phyloP scores from a whole-genome alignment of 192 early-diverging fungal species.

The Thoreauomyces humboldtii region DNA sequence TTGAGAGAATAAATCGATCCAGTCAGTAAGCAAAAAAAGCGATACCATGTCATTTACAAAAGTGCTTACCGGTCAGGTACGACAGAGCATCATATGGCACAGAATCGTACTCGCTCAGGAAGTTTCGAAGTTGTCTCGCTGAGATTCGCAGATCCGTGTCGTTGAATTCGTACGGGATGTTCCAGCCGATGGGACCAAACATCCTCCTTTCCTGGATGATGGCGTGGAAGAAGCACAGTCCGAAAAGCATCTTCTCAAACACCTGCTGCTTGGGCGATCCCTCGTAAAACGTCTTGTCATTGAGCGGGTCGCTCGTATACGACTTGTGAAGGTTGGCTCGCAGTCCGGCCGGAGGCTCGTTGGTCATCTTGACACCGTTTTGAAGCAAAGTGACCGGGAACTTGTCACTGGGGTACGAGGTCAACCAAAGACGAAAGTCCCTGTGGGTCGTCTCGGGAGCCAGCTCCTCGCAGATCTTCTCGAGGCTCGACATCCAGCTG shows the following conservation, averaged over 20 bases:
- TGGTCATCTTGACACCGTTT: conserved; percentile 67
- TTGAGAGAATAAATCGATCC: neutral
- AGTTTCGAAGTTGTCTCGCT: conserved; percentile 58
- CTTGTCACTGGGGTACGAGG: conserved; percentile 57
- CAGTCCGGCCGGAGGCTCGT: conserved; percentile 56
- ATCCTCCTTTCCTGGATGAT: conserved; percentile 58
- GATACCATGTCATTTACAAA: neutral
- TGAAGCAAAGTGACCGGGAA: conserved; percentile 59
- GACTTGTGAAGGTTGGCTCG: conserved; percentile 52
- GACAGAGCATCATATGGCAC: conserved; percentile 54
- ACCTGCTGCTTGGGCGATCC: conserved; percentile 51
- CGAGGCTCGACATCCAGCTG: conserved; percentile 61
- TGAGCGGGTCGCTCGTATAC: conserved; percentile 55
- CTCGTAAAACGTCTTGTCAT: conserved; percentile 61
- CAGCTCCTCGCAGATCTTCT: conserved; percentile 63
- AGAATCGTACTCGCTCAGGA: conserved; percentile 56
- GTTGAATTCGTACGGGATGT: conserved; percentile 66
- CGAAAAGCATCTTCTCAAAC: conserved; percentile 57
- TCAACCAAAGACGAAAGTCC: conserved; percentile 57
- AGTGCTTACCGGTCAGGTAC: conserved; percentile 58
- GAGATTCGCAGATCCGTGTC: conserved; percentile 63
- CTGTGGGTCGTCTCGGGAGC: conserved; percentile 50
- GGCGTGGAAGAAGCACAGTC: conserved; percentile 60
- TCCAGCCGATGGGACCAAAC: conserved; percentile 66
- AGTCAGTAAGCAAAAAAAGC: conserved; percentile 11